phyloP scores from a whole-genome alignment of 495 filamentous ascomycete species.

The Alectoria sarmentosa region DNA sequence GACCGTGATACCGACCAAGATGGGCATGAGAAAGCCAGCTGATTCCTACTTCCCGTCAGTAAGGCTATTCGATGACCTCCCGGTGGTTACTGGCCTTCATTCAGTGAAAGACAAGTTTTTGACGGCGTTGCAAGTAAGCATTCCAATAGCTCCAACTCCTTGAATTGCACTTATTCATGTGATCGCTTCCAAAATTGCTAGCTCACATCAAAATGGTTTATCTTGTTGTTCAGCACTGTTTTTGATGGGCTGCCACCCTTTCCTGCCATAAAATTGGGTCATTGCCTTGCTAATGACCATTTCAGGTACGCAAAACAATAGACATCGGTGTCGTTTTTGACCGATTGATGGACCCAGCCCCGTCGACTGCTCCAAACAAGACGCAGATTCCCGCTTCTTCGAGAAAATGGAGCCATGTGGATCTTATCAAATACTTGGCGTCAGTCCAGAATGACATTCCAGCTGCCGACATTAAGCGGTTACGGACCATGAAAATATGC shows the following conservation, averaged over 20 bases:
- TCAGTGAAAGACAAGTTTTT: constrained; percentile 87
- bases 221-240: not conserved
- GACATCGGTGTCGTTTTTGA: constrained; percentile 91
- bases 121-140: constrained; percentile 68
- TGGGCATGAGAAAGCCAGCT: constrained; percentile 78
- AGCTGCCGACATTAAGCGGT: constrained; percentile 66
- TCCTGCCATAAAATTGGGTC: not conserved
- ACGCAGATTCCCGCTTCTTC: constrained; percentile 22
- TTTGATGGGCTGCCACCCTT: not conserved
- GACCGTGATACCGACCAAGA: constrained; percentile 81
- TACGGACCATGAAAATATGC: constrained; percentile 71
- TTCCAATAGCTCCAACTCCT: constrained; percentile 19
- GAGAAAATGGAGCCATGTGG: constrained; percentile 80
- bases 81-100: constrained; percentile 64
- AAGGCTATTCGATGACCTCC: constrained; percentile 88
- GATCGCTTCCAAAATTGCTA: not conserved
- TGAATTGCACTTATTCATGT: not conserved
- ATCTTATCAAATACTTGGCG: constrained; percentile 87
- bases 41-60: constrained; percentile 93
- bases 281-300: not conserved
- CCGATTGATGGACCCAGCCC: constrained; percentile 54
- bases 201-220: not conserved
- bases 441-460: constrained; percentile 91
- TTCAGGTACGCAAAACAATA: constrained; percentile 59
- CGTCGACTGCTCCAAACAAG: constrained; percentile 6